Evolutionary conservation across 805 yeast species (phyloP).

Genomic region (Teunomyces panamensis): DNA sequence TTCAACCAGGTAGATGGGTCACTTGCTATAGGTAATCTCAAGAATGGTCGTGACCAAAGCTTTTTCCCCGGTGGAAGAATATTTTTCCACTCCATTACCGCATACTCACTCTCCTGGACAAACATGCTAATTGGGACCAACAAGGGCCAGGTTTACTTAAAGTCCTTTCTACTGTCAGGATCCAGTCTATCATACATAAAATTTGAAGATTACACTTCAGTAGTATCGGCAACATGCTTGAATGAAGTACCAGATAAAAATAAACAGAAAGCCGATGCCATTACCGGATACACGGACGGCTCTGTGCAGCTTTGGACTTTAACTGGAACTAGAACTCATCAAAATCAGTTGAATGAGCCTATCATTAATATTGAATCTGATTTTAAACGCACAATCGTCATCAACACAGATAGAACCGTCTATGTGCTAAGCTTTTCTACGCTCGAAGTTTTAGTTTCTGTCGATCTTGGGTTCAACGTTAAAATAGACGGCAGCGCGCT

Average conservation of each 20-base stretch:
- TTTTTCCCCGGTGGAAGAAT: conserved; percentile 33
- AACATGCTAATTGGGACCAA: conserved; percentile 27
- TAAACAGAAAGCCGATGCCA: conserved; percentile 22
- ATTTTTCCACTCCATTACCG: conserved; percentile 13
- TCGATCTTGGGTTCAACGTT: conserved; percentile 16
- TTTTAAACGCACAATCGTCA: conserved; percentile 22
- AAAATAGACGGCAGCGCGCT: conserved; percentile 3
- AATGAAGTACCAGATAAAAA: conserved; percentile 21
- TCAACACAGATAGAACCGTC: conserved; percentile 15
- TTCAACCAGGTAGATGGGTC: conserved; percentile 27
- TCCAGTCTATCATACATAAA: conserved; percentile 21
- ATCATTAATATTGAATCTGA: conserved; percentile 23
- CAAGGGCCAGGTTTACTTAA: conserved; percentile 29
- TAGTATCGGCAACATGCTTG: conserved; percentile 18
- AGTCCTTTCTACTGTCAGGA: conserved; percentile 29
- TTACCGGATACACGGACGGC: conserved; percentile 24
- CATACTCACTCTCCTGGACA: conserved; percentile 30
- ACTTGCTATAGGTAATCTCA: conserved; percentile 27
- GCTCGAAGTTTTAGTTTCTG: conserved; percentile 5
- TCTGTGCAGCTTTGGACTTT: conserved; percentile 24
- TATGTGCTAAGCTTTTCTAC: conserved; percentile 18
- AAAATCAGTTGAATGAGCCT: conserved; percentile 9
- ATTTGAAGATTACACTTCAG: conserved; percentile 7
- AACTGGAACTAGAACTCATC: conserved; percentile 14
- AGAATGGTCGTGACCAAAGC: conserved; percentile 36